Conservation (phyloP, 108 stramenopile species). For the Skeletonema marinoi region DNA sequence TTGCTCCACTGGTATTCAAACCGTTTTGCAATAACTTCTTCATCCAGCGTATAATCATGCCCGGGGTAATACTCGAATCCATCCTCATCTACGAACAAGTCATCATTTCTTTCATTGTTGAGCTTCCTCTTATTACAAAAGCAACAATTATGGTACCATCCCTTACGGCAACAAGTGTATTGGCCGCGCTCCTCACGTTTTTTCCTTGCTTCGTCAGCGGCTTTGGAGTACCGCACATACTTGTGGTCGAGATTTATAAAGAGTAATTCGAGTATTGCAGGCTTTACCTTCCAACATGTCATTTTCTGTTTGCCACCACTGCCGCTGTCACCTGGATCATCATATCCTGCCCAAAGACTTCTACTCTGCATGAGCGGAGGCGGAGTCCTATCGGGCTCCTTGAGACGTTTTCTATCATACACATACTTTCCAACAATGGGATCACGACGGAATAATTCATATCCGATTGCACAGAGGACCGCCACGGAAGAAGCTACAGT, state of each 20-base stretch:
- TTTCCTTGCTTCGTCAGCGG: slow-evolving; percentile 29
- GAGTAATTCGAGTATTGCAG: slow-evolving; percentile 25
- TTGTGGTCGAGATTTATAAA: slow-evolving; percentile 21
- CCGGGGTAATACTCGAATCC: slow-evolving; percentile 38
- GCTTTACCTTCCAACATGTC: slow-evolving; percentile 1
- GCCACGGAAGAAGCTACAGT: slow-evolving; percentile 16
- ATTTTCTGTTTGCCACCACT: not conserved
- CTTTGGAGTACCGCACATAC: slow-evolving; percentile 24
- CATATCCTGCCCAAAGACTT: slow-evolving; percentile 37
- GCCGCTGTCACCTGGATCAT: slow-evolving; percentile 6
- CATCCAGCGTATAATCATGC: slow-evolving; percentile 1
- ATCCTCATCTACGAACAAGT: slow-evolving; percentile 28
- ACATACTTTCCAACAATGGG: slow-evolving; percentile 44
- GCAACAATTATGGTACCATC: slow-evolving; percentile 32
- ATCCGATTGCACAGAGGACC: slow-evolving; percentile 2
- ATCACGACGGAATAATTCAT: slow-evolving; percentile 37
- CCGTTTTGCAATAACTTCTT: not conserved
- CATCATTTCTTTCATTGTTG: not conserved
- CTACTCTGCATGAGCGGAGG: slow-evolving; percentile 51
- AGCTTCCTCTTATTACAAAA: slow-evolving; percentile 6
- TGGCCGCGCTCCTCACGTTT: slow-evolving; percentile 13
- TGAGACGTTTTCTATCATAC: slow-evolving; percentile 46
- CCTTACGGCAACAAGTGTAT: slow-evolving; percentile 15
- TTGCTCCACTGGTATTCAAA: not conserved
- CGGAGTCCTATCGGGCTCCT: slow-evolving; percentile 37